Percentiles rank a stretch among this genome's conserved stretches.
Conservation (phyloP, 2,329 filamentous ascomycete genomes). For the Aspergillus ochraceus region DNA sequence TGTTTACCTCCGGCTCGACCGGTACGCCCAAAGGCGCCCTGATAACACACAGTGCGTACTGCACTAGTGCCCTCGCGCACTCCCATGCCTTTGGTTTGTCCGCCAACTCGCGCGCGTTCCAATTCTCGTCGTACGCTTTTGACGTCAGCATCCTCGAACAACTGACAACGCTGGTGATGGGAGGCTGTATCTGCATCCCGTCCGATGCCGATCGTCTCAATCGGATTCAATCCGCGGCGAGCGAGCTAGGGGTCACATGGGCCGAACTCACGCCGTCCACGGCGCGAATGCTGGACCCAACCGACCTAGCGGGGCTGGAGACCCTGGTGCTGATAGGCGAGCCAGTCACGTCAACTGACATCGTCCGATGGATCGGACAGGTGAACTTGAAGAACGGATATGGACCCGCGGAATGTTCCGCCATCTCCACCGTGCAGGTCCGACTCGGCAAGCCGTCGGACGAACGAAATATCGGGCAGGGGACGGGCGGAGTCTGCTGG, state of each 20-base stretch:
- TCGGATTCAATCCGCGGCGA: not conserved
- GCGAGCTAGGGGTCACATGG: constrained; percentile 48
- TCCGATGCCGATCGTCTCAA: constrained; percentile 4
- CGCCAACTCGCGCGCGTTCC: constrained; percentile 33
- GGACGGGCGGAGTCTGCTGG: not conserved
- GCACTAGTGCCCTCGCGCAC: constrained; percentile 51
- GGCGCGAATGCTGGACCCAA: constrained; percentile 37
- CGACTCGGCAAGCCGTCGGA: not conserved
- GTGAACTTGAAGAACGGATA: constrained; percentile 15
- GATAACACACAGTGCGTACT: constrained; percentile 57
- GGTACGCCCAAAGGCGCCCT: constrained; percentile 57
- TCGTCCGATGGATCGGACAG: constrained; percentile 4
- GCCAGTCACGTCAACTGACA: constrained; percentile 28
- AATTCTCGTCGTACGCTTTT: constrained; percentile 48
- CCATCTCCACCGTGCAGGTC: not conserved
- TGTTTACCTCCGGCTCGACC: constrained; percentile 55
- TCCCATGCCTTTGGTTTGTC: constrained; percentile 48
- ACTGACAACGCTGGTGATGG: constrained; percentile 34
- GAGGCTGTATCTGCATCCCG: constrained; percentile 48
- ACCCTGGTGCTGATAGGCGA: constrained; percentile 38
- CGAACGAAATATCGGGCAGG: not conserved
- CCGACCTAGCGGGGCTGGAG: constrained; percentile 35
- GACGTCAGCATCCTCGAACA: constrained; percentile 43
- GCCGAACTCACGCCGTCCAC: constrained; percentile 55
- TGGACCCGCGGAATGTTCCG: constrained; percentile 22